These are phyloP conservation scores for Sporothrix variecibatus DNA, from an alignment of 2,329 filamentous ascomycete species.

Conservation along the genomic window DNA sequence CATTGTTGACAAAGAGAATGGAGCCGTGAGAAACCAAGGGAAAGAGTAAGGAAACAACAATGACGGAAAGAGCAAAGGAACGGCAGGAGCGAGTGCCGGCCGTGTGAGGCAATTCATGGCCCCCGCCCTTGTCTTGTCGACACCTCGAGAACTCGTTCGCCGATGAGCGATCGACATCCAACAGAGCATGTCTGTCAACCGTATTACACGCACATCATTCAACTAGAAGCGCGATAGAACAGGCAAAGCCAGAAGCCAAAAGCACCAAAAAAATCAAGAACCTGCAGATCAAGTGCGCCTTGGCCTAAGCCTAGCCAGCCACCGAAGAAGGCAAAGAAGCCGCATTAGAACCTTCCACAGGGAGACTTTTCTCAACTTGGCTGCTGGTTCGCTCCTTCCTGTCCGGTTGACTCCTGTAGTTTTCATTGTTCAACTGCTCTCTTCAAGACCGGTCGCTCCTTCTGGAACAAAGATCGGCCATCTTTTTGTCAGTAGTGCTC, in stretches of 20 bases:
- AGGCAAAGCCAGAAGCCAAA: background rate
- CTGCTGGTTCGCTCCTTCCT: background rate
- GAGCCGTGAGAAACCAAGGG: background rate
- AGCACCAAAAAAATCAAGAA: background rate
- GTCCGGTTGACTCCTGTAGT: background rate
- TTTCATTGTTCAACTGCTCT: background rate
- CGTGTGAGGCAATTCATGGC: background rate
- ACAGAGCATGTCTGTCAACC: background rate
- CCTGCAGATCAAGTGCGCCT: conserved; percentile 14
- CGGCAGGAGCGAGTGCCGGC: background rate
- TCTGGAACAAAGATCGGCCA: background rate
- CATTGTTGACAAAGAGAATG: background rate
- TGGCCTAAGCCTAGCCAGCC: conserved; percentile 18
- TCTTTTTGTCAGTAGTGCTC: background rate
- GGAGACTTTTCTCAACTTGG: background rate
- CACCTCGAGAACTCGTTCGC: background rate
- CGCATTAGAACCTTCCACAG: background rate
- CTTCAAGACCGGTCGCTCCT: background rate
- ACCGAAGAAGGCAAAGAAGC: conserved; percentile 15
- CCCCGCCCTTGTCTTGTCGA: background rate
- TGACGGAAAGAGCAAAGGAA: background rate
- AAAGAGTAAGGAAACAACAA: background rate
- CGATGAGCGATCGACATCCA: background rate
- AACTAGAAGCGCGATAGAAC: background rate
- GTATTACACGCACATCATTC: background rate